Evolutionary conservation across 139 green algal species (phyloP).

Genomic region (Mesotaenium endlicherianum): DNA sequence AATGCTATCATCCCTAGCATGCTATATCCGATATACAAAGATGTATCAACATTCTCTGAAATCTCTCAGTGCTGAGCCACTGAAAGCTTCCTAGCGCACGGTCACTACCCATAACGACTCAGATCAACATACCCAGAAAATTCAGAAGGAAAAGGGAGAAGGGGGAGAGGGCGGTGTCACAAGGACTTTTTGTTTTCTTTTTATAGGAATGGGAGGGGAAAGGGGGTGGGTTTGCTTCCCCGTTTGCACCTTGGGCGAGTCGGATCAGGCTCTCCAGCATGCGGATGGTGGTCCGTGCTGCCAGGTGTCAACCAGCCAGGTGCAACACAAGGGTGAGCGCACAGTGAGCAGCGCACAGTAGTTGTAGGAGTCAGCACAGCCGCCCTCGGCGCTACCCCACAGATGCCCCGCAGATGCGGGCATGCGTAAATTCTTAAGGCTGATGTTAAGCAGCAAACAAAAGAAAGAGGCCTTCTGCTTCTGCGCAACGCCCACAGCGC

Average conservation of each 20-base stretch:
- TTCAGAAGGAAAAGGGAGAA: too few relatives aligned
- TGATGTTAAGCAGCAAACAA: too few relatives aligned
- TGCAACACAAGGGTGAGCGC: neutral
- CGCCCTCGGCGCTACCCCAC: neutral
- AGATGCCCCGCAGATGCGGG: neutral
- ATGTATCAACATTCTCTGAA: too few relatives aligned
- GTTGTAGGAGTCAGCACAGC: neutral
- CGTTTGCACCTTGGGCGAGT: slow-evolving; percentile 73
- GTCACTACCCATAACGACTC: too few relatives aligned
- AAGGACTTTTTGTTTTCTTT: neutral
- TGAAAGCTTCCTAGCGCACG: too few relatives aligned
- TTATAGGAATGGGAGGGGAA: neutral
- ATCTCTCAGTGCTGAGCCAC: too few relatives aligned
- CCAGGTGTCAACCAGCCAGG: neutral
- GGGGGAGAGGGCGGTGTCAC: too few relatives aligned
- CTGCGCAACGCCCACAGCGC: too few relatives aligned
- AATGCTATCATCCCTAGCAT: too few relatives aligned
- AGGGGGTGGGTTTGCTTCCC: neutral
- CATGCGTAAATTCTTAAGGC: neutral
- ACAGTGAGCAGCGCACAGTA: neutral
- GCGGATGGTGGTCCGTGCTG: slow-evolving; percentile 67
- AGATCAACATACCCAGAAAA: too few relatives aligned
- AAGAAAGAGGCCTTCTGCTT: too few relatives aligned
- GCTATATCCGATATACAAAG: too few relatives aligned
- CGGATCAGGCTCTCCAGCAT: slow-evolving; percentile 85